These are phyloP conservation scores for Xylaria multiplex DNA, from an alignment of 2,329 filamentous ascomycete genomes.

Conservation along the genomic window DNA sequence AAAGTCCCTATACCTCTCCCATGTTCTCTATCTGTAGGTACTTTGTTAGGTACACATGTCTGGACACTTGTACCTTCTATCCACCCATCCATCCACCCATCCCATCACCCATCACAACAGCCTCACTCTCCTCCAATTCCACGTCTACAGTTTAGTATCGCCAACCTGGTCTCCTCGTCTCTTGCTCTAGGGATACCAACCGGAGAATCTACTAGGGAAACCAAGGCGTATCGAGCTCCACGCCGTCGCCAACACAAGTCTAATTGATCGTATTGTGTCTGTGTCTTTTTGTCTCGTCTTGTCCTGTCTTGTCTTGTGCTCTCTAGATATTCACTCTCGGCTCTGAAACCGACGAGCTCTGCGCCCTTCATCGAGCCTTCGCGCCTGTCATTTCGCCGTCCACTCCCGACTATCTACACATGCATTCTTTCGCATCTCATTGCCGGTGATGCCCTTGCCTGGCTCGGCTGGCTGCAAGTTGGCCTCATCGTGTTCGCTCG, in stretches of 20 bases:
- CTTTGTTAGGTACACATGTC: too few species aligned
- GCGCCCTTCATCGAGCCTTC: slow-evolving; percentile 24
- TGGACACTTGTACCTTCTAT: background rate
- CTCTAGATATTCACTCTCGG: background rate
- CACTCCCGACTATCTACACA: slow-evolving; percentile 42
- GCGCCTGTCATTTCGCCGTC: slow-evolving; percentile 25
- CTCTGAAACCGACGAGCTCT: slow-evolving; percentile 28
- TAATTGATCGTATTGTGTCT: background rate
- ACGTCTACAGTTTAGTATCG: slow-evolving; percentile 6
- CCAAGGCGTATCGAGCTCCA: slow-evolving; percentile 6
- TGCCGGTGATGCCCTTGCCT: slow-evolving; percentile 55
- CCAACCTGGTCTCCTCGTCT: background rate
- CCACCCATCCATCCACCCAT: too few species aligned
- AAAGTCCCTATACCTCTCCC: slow-evolving; percentile 18
- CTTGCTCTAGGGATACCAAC: background rate
- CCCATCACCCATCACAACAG: background rate
- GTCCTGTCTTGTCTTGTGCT: background rate
- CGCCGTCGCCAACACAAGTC: slow-evolving; percentile 7
- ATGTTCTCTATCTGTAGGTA: background rate
- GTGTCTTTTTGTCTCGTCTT: background rate
- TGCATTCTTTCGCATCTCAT: slow-evolving; percentile 48
- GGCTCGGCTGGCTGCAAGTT: slow-evolving; percentile 50
- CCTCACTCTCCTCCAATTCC: background rate
- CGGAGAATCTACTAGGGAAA: background rate
- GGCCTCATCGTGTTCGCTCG: slow-evolving; percentile 40